A percentile compares a stretch with the other conserved stretches of the same genome.
phyloP scores from a whole-genome alignment of 2,329 filamentous ascomycete genomes.

The Penicillium sp. region DNA sequence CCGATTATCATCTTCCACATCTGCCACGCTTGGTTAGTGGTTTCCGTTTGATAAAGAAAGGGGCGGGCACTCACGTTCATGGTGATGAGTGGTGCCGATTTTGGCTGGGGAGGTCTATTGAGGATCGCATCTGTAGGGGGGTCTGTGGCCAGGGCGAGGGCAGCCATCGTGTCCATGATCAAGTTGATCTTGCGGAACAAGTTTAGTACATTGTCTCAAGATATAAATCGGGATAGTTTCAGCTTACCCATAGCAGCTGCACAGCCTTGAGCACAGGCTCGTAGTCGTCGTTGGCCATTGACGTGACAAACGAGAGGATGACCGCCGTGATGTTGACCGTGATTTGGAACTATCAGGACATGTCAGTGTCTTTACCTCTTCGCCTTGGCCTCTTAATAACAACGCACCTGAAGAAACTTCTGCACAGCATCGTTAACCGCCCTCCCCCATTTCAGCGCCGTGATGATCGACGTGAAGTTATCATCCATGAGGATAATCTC shows the following conservation, averaged over 20 bases:
- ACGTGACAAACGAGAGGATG: constrained; percentile 80
- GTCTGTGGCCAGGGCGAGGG: constrained; percentile 66
- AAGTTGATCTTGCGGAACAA: constrained; percentile 68
- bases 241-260: constrained; percentile 70
- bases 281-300: constrained; percentile 69
- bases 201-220: too few relatives aligned
- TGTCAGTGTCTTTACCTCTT: background rate
- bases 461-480: constrained; percentile 66
- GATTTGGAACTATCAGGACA: constrained; percentile 49
- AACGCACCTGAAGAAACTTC: constrained; percentile 58
- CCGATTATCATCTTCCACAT: constrained; percentile 99
- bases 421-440: constrained; percentile 68
- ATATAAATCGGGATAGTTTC: too few relatives aligned
- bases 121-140: constrained; percentile 80
- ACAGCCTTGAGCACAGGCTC: constrained; percentile 79
- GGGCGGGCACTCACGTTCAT: constrained; percentile 53
- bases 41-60: too few relatives aligned
- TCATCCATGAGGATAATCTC: constrained; percentile 68
- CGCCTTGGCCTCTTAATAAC: too few relatives aligned
- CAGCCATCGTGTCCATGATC: constrained; percentile 66
- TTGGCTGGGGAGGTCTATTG: constrained; percentile 73
- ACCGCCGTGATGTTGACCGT: constrained; percentile 91
- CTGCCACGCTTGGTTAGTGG: too few relatives aligned
- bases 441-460: constrained; percentile 67
- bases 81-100: constrained; percentile 73